phyloP scores from a whole-genome alignment of 306 rosid genomes.

The Hippophae rhamnoides region DNA sequence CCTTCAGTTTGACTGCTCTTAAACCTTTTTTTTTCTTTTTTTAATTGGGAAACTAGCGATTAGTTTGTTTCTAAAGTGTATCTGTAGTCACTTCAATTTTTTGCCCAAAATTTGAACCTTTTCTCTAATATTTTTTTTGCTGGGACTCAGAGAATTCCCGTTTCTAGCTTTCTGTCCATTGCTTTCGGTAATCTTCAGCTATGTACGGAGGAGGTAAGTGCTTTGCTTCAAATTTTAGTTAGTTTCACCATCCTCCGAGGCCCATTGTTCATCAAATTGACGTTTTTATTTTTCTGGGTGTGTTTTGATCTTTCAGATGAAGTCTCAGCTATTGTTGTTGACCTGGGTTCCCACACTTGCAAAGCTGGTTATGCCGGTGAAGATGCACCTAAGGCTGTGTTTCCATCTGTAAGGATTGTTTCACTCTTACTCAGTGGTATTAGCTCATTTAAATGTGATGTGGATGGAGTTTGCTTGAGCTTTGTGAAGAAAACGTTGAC shows the following conservation, averaged over 20 bases:
- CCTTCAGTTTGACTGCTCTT: no score
- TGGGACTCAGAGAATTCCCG: no score
- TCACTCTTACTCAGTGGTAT: not conserved
- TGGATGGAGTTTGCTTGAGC: not conserved
- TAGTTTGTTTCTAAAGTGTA: no score
- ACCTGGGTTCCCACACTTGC: conserved; percentile 93
- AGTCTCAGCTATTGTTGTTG: conserved; percentile 88
- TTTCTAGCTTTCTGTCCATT: no score
- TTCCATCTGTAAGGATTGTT: conserved; percentile 62
- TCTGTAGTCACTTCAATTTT: no score
- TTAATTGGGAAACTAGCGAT: no score
- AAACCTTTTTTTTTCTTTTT: no score
- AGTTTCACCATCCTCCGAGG: not conserved
- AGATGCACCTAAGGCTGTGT: conserved; percentile 97
- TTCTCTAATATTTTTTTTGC: no score
- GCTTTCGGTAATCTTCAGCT: conserved; percentile 19
- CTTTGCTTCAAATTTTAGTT: not conserved
- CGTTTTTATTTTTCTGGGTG: not conserved
- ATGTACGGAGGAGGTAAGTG: conserved; percentile 98
- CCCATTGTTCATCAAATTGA: not conserved
- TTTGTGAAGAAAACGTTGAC: not conserved
- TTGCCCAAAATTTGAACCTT: no score
- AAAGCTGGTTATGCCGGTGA: conserved; percentile 98
- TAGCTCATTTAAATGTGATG: not conserved
- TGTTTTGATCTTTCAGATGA: conserved; percentile 43